phyloP scores from a whole-genome alignment of 1,284 basidiomycete species.

The Apiotrichum mycotoxinovorans region DNA sequence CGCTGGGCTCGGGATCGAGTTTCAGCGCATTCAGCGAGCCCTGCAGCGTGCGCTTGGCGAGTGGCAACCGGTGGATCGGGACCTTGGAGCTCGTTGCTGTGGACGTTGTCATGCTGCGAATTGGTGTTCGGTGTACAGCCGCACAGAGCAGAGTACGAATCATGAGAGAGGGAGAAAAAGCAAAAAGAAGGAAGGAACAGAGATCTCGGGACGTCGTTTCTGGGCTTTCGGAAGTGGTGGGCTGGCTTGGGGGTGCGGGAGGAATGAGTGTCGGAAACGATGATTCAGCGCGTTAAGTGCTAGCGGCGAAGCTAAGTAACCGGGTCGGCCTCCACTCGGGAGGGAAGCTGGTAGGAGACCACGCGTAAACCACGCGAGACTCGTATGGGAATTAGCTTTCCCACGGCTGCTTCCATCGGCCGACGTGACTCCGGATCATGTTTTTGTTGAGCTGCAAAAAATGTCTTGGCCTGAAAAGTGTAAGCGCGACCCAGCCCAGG shows the following conservation, averaged over 20 bases:
- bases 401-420: background rate
- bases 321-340: background rate
- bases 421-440: too few species aligned
- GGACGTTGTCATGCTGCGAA: background rate
- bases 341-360: too few species aligned
- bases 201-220: too few species aligned
- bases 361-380: too few species aligned
- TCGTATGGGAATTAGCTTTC: background rate
- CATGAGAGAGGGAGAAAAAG: background rate
- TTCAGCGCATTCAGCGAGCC: constrained; percentile 24
- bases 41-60: constrained; percentile 35
- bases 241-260: too few species aligned
- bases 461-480: too few species aligned
- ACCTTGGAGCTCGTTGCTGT: constrained; percentile 3
- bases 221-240: too few species aligned
- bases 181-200: background rate
- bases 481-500: too few species aligned
- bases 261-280: background rate
- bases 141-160: background rate
- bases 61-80: constrained; percentile 36
- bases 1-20: constrained; percentile 57
- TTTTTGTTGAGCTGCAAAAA: too few species aligned
- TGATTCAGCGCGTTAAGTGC: background rate
- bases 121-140: background rate
- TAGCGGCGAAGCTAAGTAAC: background rate